A percentile compares a stretch with the other conserved stretches of the same genome.
Conservation (phyloP, 192 early-diverging fungal species). For the Coemansia nantahalensis region DNA sequence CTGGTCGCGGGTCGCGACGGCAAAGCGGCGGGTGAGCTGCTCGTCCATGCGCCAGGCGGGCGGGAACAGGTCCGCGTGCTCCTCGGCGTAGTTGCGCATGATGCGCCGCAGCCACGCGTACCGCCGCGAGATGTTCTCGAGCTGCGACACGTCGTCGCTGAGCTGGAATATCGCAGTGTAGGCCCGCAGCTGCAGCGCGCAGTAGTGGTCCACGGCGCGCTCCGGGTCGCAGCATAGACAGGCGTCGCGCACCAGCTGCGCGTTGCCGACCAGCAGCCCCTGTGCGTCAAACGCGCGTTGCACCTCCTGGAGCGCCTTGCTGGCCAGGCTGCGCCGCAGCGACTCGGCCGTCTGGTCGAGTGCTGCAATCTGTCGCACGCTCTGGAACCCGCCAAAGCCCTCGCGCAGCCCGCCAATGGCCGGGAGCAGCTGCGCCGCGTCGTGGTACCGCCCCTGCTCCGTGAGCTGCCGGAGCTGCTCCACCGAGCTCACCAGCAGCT, state of each 20-base stretch:
- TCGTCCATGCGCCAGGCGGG: slow-evolving; percentile 62
- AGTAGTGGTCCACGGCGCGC: slow-evolving; percentile 66
- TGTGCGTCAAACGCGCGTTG: slow-evolving; percentile 68
- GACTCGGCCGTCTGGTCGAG: slow-evolving; percentile 61
- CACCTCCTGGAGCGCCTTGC: slow-evolving; percentile 70
- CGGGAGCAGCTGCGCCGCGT: slow-evolving; percentile 76
- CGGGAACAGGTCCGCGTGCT: slow-evolving; percentile 81
- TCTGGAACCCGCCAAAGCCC: slow-evolving; percentile 72
- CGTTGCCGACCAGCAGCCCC: slow-evolving; percentile 56
- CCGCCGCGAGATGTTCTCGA: slow-evolving; percentile 81
- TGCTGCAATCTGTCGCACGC: slow-evolving; percentile 71
- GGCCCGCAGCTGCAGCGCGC: slow-evolving; percentile 74
- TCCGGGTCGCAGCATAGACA: slow-evolving; percentile 77
- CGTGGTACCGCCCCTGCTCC: slow-evolving; percentile 69
- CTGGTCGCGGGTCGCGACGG: slow-evolving; percentile 74
- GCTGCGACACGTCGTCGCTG: slow-evolving; percentile 69
- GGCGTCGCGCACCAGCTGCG: slow-evolving; percentile 62
- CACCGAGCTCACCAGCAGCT: slow-evolving; percentile 81
- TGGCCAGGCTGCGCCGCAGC: slow-evolving; percentile 63
- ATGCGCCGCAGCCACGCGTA: slow-evolving; percentile 92
- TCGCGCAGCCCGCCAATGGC: slow-evolving; percentile 75
- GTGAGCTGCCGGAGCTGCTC: slow-evolving; percentile 69
- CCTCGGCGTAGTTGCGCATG: slow-evolving; percentile 88
- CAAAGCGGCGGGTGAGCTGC: slow-evolving; percentile 70
- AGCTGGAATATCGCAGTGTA: slow-evolving; percentile 80